phyloP scores from a whole-genome alignment of 2,329 filamentous ascomycete species.

The Paraphoma sp. region DNA sequence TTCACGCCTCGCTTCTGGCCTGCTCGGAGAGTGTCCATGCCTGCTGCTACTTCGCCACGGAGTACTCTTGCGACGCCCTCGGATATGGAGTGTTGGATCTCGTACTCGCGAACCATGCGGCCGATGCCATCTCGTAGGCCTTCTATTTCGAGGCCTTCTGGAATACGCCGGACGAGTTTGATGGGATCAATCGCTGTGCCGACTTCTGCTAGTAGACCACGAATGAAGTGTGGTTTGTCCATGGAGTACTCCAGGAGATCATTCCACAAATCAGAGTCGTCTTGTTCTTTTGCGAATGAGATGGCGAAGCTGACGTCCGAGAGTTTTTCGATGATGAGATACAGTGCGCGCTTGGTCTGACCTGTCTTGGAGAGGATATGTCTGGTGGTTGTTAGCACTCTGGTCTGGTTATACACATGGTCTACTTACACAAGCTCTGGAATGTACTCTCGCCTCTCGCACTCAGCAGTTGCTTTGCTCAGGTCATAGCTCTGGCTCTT shows the following conservation, averaged over 20 bases:
- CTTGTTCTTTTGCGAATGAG: slow-evolving; percentile 89
- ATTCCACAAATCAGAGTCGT: slow-evolving; percentile 92
- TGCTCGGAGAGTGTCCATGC: slow-evolving; percentile 79
- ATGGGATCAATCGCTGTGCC: slow-evolving; percentile 94
- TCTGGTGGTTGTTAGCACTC: slow-evolving; percentile 31
- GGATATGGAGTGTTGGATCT: slow-evolving; percentile 92
- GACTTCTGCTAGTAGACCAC: slow-evolving; percentile 88
- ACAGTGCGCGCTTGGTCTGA: slow-evolving; percentile 88
- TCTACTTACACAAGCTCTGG: slow-evolving; percentile 78
- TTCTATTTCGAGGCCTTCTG: slow-evolving; percentile 90
- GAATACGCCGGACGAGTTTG: slow-evolving; percentile 85
- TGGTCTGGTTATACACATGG: neutral
- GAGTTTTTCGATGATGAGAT: slow-evolving; percentile 92
- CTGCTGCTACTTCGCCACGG: slow-evolving; percentile 82
- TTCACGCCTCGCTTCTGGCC: slow-evolving; percentile 87
- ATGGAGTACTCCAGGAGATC: slow-evolving; percentile 94
- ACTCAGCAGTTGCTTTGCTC: slow-evolving; percentile 77
- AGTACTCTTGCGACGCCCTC: slow-evolving; percentile 87
- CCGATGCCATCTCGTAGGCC: slow-evolving; percentile 87
- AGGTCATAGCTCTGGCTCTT: slow-evolving; percentile 88
- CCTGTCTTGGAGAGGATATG: slow-evolving; percentile 95
- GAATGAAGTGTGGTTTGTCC: slow-evolving; percentile 96
- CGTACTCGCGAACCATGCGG: slow-evolving; percentile 93
- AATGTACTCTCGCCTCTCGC: slow-evolving; percentile 80
- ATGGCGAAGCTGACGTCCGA: slow-evolving; percentile 92